Evolutionary conservation across 2,329 filamentous ascomycete species (phyloP).

Genomic region (Nothophaeocryptopus gaeumannii): DNA sequence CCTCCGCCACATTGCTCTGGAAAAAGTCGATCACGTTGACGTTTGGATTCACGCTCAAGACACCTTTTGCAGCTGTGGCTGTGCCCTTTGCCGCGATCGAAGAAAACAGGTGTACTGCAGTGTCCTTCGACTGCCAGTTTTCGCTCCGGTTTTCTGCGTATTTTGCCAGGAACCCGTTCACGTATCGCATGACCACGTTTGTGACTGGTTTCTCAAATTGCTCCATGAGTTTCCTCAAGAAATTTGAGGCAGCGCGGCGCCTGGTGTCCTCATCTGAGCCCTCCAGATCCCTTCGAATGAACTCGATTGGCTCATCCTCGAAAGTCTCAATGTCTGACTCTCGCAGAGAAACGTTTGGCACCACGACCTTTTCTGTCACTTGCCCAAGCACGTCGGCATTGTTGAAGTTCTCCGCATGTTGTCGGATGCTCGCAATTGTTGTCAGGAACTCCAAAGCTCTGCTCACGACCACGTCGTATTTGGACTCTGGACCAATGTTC

Average conservation of each 20-base stretch:
- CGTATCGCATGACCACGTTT: slow-evolving; percentile 80
- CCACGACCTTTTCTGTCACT: slow-evolving; percentile 91
- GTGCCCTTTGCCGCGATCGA: slow-evolving; percentile 90
- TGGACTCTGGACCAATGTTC: slow-evolving; percentile 78
- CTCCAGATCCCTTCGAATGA: slow-evolving; percentile 90
- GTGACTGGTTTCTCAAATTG: slow-evolving; percentile 86
- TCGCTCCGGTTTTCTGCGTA: slow-evolving; percentile 64
- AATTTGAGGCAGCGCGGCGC: slow-evolving; percentile 88
- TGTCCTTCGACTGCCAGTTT: slow-evolving; percentile 98
- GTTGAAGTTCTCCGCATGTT: slow-evolving; percentile 83
- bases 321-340: slow-evolving; percentile 95
- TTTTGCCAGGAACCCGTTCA: slow-evolving; percentile 74
- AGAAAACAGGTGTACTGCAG: slow-evolving; percentile 93
- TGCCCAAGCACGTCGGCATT: slow-evolving; percentile 74
- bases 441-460: slow-evolving; percentile 93
- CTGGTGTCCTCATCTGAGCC: slow-evolving; percentile 94
- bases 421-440: slow-evolving; percentile 72
- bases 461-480: slow-evolving; percentile 92
- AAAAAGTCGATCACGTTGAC: slow-evolving; percentile 93
- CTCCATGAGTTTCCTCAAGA: slow-evolving; percentile 82
- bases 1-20: slow-evolving; percentile 84
- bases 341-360: slow-evolving; percentile 86
- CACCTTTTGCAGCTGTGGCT: slow-evolving; percentile 82
- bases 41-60: slow-evolving; percentile 74
- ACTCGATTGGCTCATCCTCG: slow-evolving; percentile 98